Percentiles rank a stretch among this genome's conserved stretches.
Conservation (phyloP, 2,329 filamentous ascomycete species). For the Didymella pomorum region DNA sequence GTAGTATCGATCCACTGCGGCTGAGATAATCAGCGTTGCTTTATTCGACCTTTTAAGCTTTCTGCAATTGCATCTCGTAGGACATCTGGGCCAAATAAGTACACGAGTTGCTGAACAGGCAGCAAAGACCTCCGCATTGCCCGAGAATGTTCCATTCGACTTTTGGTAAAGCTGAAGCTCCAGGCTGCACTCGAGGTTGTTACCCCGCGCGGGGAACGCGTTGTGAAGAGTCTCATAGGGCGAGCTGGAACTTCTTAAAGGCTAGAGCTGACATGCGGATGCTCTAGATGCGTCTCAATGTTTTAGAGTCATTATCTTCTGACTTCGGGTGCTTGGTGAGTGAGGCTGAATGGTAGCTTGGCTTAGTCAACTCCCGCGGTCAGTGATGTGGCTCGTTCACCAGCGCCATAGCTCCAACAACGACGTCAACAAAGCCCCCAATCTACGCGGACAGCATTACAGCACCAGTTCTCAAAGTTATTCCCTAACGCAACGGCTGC, state of each 20-base stretch:
- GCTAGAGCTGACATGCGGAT: not conserved
- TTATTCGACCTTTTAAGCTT: not conserved
- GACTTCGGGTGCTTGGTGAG: too few relatives aligned
- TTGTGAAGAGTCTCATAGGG: not conserved
- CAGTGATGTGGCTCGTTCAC: slow-evolving; percentile 15
- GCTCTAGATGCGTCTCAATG: not conserved
- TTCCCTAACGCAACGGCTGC: not conserved
- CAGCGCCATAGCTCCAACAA: slow-evolving; percentile 12
- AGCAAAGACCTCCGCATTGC: not conserved
- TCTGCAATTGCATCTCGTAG: not conserved
- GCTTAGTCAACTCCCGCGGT: slow-evolving; percentile 11
- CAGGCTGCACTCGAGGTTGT: not conserved
- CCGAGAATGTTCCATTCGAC: not conserved
- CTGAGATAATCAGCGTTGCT: not conserved
- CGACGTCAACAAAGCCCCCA: slow-evolving; percentile 8
- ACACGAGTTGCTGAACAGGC: not conserved
- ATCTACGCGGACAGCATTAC: not conserved
- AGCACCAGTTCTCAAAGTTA: not conserved
- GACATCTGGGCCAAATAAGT: not conserved
- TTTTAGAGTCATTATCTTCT: not conserved
- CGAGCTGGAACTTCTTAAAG: not conserved
- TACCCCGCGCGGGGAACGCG: slow-evolving; percentile 1
- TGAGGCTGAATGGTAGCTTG: not conserved
- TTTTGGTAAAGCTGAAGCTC: not conserved
- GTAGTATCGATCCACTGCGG: slow-evolving; percentile 1